Percentiles rank a stretch among this genome's conserved stretches.
Evolutionary conservation across 2,329 filamentous ascomycete genomes (phyloP).

Genomic region (Cladosporium velox): DNA sequence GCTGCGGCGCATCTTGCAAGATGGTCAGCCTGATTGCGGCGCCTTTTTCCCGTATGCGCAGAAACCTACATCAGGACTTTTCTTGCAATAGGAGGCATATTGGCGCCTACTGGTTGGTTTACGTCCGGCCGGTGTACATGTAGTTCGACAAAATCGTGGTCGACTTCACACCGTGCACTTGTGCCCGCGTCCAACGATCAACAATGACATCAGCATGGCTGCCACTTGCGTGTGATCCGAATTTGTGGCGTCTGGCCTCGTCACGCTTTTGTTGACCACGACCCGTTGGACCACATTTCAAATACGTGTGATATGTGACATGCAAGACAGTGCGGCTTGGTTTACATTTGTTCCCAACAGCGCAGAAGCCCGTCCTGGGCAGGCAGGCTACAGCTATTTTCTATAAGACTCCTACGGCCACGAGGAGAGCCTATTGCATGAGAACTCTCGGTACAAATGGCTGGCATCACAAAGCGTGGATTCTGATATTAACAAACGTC

Average conservation of each 20-base stretch:
- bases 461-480: background rate
- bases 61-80: slow-evolving; percentile 67
- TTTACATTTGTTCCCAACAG: background rate
- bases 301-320: background rate
- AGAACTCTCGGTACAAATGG: background rate
- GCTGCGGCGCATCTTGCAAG: slow-evolving; percentile 61
- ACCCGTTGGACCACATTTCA: background rate
- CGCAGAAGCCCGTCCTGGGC: background rate
- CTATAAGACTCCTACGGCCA: background rate
- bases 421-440: background rate
- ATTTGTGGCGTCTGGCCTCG: background rate
- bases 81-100: slow-evolving; percentile 75
- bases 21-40: background rate
- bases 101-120: background rate
- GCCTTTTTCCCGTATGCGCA: background rate
- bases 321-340: background rate
- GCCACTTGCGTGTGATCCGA: background rate
- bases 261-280: background rate
- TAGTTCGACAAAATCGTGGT: background rate
- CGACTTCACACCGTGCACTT: background rate
- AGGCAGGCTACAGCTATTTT: background rate
- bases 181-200: background rate
- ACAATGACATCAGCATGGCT: slow-evolving; percentile 13
- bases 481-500: background rate
- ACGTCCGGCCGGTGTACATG: background rate